Conservation (phyloP, 345 rosid species). For the Eucalyptus pumila region DNA sequence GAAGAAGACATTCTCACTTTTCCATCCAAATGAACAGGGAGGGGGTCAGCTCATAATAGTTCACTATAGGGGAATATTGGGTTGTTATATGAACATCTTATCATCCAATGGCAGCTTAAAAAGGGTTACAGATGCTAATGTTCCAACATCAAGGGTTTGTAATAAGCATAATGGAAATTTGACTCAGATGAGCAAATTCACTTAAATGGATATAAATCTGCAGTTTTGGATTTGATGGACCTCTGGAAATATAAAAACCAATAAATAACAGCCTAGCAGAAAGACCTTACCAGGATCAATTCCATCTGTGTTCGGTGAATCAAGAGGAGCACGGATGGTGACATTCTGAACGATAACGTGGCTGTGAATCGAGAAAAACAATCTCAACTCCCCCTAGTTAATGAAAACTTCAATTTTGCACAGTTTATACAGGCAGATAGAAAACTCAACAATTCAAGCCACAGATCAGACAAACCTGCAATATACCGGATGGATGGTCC, state of each 20-base stretch:
- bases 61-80: not conserved
- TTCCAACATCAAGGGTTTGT: not conserved
- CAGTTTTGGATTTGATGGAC: not conserved
- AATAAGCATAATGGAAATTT: not conserved
- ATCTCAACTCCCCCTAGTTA: slow-evolving; percentile 10
- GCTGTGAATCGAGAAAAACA: slow-evolving; percentile 51
- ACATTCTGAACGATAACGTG: slow-evolving; percentile 70
- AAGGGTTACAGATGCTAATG: not conserved
- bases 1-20: not conserved
- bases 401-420: slow-evolving; percentile 20
- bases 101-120: not conserved
- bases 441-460: not conserved
- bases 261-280: not conserved
- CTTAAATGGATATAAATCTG: not conserved
- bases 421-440: not conserved
- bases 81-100: not conserved
- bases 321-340: slow-evolving; percentile 88
- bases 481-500: slow-evolving; percentile 96
- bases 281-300: slow-evolving; percentile 79
- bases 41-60: not conserved
- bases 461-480: slow-evolving; percentile 57
- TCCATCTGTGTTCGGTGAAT: slow-evolving; percentile 95
- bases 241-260: not conserved
- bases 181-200: not conserved
- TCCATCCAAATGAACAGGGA: not conserved